These are phyloP conservation scores for Naganishia cerealis DNA, from an alignment of 1,284 basidiomycete genomes.

Conservation along the genomic window DNA sequence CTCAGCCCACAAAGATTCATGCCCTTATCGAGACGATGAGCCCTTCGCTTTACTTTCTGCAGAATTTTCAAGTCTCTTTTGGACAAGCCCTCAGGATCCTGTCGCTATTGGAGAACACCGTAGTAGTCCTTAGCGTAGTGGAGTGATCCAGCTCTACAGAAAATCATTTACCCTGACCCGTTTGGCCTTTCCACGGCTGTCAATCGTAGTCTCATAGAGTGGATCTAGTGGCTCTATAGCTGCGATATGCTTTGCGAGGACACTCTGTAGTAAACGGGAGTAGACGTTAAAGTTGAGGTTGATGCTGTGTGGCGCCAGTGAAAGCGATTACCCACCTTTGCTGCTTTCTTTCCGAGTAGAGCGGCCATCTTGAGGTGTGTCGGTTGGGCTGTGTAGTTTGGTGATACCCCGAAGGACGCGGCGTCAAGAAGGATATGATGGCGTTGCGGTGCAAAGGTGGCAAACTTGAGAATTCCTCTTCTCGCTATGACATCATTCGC, in stretches of 20 bases:
- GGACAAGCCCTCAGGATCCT: conserved; percentile 74
- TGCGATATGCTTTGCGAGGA: conserved; percentile 32
- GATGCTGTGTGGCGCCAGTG: not conserved
- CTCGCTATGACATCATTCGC: not conserved
- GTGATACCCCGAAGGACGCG: not conserved
- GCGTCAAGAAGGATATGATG: not conserved
- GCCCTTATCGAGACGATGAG: conserved; percentile 88
- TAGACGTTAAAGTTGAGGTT: not conserved
- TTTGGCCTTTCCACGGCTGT: conserved; percentile 66
- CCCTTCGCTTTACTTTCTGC: conserved; percentile 70
- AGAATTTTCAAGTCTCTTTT: conserved; percentile 73
- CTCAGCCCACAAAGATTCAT: conserved; percentile 77
- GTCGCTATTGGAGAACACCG: conserved; percentile 58
- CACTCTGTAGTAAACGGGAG: conserved; percentile 7
- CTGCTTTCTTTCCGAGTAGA: conserved; percentile 41
- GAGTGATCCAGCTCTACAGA: conserved; percentile 2
- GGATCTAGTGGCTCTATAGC: conserved; percentile 66
- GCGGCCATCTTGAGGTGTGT: conserved; percentile 33
- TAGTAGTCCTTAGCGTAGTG: not conserved
- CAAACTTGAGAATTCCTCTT: not conserved
- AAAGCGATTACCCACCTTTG: conserved; percentile 37
- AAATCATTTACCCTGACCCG: conserved; percentile 64
- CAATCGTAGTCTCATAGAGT: conserved; percentile 72
- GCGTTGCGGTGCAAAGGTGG: not conserved
- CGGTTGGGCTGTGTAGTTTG: not conserved